These are phyloP conservation scores for Xylariales sp. DNA, from an alignment of 2,329 filamentous ascomycete genomes.

Conservation along the genomic window DNA sequence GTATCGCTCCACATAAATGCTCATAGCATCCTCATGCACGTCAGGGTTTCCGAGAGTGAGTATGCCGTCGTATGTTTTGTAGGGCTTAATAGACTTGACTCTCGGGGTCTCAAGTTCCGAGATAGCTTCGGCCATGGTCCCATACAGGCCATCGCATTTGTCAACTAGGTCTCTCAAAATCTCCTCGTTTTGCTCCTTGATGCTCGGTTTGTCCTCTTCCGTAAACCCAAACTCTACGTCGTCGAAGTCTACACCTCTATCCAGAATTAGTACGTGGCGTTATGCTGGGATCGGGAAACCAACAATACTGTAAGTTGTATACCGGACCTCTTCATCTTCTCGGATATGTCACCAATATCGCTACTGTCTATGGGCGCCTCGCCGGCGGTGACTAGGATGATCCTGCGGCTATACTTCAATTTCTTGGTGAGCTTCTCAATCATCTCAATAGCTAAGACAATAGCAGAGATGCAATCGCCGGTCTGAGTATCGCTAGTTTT, in stretches of 20 bases:
- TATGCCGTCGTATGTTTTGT: conserved; percentile 81
- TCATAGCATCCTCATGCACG: conserved; percentile 79
- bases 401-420: conserved; percentile 82
- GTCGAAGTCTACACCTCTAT: conserved; percentile 91
- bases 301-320: conserved; percentile 85
- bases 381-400: conserved; percentile 88
- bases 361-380: conserved; percentile 77
- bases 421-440: conserved; percentile 83
- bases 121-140: conserved; percentile 88
- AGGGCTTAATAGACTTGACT: conserved; percentile 79
- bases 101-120: conserved; percentile 81
- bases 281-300: conserved; percentile 51
- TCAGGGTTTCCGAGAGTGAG: conserved; percentile 82
- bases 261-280: conserved; percentile 32
- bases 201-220: conserved; percentile 82
- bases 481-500: conserved; percentile 73
- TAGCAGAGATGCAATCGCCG: conserved; percentile 88
- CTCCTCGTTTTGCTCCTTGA: conserved; percentile 82
- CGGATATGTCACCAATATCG: conserved; percentile 74
- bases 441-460: conserved; percentile 88
- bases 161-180: conserved; percentile 73
- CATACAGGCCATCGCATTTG: conserved; percentile 77
- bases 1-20: conserved; percentile 90
- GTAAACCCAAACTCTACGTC: conserved; percentile 90
- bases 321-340: conserved; percentile 77